A percentile compares a stretch with the other conserved stretches of the same genome.
phyloP scores from a whole-genome alignment of 257 asterid genomes.

The Nicotiana tabacum region DNA sequence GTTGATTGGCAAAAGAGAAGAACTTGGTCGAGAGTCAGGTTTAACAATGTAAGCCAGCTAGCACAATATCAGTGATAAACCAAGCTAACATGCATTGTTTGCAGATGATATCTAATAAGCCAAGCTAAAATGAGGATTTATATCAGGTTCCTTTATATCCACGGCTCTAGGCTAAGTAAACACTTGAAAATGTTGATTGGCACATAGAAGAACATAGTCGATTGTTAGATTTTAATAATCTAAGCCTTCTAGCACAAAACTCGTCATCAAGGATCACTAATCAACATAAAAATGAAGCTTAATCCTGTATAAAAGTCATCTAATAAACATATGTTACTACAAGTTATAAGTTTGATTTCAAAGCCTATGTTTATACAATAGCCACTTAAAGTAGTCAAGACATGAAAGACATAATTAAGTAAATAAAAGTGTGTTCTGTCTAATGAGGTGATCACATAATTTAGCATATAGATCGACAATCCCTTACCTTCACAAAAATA shows the following conservation, averaged over 20 bases:
- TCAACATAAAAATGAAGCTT: not conserved
- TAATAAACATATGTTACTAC: not conserved
- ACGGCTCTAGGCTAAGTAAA: not conserved
- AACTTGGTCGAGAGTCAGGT: not conserved
- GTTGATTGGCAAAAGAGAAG: no score
- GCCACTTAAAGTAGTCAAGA: not conserved
- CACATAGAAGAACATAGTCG: not conserved
- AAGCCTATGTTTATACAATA: no score
- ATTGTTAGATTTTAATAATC: not conserved
- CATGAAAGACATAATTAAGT: not conserved
- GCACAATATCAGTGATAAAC: not conserved
- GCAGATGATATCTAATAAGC: not conserved
- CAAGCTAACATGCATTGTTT: not conserved
- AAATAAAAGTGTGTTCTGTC: not conserved
- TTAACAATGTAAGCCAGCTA: not conserved
- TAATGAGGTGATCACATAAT: not conserved
- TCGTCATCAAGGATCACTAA: not conserved
- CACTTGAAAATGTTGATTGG: not conserved
- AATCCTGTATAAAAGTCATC: not conserved
- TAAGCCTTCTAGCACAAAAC: not conserved
- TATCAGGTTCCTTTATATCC: not conserved
- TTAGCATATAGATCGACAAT: not conserved
- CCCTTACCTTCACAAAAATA: slow-evolving; percentile 61
- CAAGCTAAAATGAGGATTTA: not conserved
- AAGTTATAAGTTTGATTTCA: not conserved